These are phyloP conservation scores for Talaromyces adpressus DNA, from an alignment of 495 filamentous ascomycete species.

Conservation along the genomic window DNA sequence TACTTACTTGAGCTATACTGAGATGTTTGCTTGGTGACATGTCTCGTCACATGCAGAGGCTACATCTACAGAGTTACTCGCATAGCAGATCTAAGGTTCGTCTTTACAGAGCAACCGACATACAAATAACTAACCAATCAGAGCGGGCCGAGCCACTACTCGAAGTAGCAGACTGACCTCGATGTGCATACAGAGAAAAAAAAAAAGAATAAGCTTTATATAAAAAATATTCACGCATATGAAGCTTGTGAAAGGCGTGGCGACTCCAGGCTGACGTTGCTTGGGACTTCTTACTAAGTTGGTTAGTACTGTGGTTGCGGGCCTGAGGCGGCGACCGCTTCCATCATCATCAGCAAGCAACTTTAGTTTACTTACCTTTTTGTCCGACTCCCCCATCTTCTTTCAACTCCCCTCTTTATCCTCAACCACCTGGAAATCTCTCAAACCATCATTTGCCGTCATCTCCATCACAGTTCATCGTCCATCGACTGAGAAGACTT, in stretches of 20 bases:
- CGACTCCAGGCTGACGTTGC: background rate
- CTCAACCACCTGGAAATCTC: background rate
- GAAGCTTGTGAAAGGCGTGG: background rate
- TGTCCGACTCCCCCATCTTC: background rate
- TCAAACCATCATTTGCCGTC: background rate
- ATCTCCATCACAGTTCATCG: background rate
- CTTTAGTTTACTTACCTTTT: background rate
- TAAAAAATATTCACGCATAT: background rate
- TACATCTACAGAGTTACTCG: background rate
- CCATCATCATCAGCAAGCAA: conserved; percentile 1
- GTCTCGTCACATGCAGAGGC: background rate
- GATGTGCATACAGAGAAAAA: background rate
- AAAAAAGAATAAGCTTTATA: background rate
- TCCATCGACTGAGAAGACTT: background rate
- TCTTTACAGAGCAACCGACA: background rate
- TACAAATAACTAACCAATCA: background rate
- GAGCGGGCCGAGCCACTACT: background rate
- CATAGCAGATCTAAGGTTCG: background rate
- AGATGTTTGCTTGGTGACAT: background rate
- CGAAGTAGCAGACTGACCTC: background rate
- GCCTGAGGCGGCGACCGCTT: conserved; percentile 2
- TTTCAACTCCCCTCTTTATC: background rate
- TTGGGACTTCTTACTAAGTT: background rate
- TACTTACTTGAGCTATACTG: background rate
- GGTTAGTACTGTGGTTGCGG: background rate